Percentiles rank a stretch among this genome's conserved stretches.
Conservation (phyloP, 495 filamentous ascomycete species). For the Evansstolkia leycettana region DNA sequence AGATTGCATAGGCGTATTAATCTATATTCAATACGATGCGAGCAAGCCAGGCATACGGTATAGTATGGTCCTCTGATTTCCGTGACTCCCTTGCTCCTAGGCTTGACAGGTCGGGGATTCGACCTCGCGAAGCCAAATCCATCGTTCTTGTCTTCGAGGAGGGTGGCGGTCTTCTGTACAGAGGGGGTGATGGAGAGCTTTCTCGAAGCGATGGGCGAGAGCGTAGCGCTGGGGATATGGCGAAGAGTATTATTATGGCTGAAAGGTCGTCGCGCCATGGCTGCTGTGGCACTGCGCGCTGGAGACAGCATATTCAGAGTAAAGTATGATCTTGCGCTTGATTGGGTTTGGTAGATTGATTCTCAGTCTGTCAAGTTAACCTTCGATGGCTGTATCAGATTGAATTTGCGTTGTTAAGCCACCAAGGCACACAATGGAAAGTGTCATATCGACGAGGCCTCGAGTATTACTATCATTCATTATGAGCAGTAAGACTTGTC, state of each 20-base stretch:
- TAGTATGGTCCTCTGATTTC: slow-evolving; percentile 48
- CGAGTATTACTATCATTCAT: too few species aligned
- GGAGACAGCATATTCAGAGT: slow-evolving; percentile 2
- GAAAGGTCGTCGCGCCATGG: slow-evolving; percentile 1
- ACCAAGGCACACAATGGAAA: too few species aligned
- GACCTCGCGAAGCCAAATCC: slow-evolving; percentile 43
- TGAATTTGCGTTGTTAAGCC: too few species aligned
- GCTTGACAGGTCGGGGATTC: slow-evolving; percentile 38
- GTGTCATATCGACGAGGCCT: too few species aligned
- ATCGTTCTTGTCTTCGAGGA: slow-evolving; percentile 38
- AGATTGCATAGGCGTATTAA: too few species aligned
- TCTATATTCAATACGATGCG: too few species aligned
- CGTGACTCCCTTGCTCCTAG: slow-evolving; percentile 36
- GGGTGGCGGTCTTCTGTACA: slow-evolving; percentile 13
- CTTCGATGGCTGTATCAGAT: too few species aligned
- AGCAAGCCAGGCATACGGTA: slow-evolving; percentile 28
- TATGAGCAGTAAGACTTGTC: too few species aligned
- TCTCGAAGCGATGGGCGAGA: slow-evolving; percentile 4
- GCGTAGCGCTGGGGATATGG: background rate
- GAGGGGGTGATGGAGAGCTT: slow-evolving; percentile 8
- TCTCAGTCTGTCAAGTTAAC: too few species aligned
- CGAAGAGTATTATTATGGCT: too few species aligned
- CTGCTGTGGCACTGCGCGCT: background rate
- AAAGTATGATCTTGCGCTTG: too few species aligned
- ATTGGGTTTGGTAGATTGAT: too few species aligned